Conservation (phyloP, 23 red algal genomes). For the Chondrus crispus region DNA sequence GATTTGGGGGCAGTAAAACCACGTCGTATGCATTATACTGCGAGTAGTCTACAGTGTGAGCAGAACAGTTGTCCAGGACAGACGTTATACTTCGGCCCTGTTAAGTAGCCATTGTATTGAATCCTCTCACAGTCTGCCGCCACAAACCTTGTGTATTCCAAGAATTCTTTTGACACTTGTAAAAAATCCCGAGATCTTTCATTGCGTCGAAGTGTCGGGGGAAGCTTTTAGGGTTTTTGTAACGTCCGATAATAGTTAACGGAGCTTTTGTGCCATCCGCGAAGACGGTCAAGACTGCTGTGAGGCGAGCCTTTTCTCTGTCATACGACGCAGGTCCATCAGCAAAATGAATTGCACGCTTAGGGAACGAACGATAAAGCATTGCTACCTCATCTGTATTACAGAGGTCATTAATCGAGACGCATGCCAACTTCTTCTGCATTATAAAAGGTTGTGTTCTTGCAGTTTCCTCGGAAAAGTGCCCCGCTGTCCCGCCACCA, state of each 20-base stretch:
- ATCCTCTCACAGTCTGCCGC: background rate
- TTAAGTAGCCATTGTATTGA: background rate
- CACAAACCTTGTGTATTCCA: background rate
- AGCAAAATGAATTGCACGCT: background rate
- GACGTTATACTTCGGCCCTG: background rate
- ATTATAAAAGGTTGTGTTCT: no score
- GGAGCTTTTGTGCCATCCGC: constrained; percentile 5
- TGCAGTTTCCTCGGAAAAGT: no score
- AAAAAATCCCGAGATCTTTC: background rate
- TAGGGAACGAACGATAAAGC: background rate
- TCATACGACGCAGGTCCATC: background rate
- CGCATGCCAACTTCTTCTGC: no score
- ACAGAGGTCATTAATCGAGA: background rate
- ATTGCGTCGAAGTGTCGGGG: background rate
- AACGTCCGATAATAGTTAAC: background rate
- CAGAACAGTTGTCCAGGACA: background rate
- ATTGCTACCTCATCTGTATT: background rate
- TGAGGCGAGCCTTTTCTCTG: background rate
- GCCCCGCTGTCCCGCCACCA: no score
- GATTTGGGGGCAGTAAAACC: background rate
- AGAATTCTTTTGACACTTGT: background rate
- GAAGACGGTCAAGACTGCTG: background rate
- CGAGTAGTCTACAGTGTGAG: background rate
- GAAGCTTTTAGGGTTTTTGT: background rate
- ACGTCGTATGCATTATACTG: background rate